phyloP scores from a whole-genome alignment of 2,329 filamentous ascomycete genomes.

The Dothideomycetes sp. region DNA sequence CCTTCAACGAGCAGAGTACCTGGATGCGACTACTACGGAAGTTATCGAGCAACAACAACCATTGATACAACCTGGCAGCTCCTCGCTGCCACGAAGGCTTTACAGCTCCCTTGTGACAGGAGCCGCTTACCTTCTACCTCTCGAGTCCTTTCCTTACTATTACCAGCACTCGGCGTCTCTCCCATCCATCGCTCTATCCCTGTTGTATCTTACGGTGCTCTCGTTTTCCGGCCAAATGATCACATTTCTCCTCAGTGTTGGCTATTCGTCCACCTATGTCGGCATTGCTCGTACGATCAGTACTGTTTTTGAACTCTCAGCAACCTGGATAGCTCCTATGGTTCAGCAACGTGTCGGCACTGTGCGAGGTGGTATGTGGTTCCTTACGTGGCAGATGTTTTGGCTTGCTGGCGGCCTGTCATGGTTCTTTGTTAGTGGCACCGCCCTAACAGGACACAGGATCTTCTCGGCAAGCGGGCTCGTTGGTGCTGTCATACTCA shows the following conservation, averaged over 20 bases:
- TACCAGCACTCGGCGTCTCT: constrained; percentile 41
- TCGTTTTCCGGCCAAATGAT: constrained; percentile 48
- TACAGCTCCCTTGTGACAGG: no score
- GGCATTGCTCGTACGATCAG: constrained; percentile 39
- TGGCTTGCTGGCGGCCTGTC: constrained; percentile 27
- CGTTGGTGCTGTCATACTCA: constrained; percentile 21
- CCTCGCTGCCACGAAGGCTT: background rate
- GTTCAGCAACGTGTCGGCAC: constrained; percentile 34
- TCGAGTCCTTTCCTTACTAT: no score
- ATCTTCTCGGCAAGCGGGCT: constrained; percentile 5
- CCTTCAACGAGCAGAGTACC: no score
- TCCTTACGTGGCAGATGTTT: constrained; percentile 49
- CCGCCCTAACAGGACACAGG: background rate
- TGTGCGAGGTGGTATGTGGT: constrained; percentile 55
- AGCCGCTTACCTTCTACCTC: no score
- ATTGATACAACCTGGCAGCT: background rate
- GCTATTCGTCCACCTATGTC: constrained; percentile 40
- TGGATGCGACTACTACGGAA: no score
- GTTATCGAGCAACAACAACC: background rate
- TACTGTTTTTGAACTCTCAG: constrained; percentile 42
- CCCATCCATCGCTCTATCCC: constrained; percentile 43
- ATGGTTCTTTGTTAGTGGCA: background rate
- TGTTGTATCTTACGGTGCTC: constrained; percentile 48
- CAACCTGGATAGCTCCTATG: constrained; percentile 44
- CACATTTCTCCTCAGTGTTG: constrained; percentile 44